Conservation (phyloP, 1,284 basidiomycete genomes). For the Naganishia sp. region DNA sequence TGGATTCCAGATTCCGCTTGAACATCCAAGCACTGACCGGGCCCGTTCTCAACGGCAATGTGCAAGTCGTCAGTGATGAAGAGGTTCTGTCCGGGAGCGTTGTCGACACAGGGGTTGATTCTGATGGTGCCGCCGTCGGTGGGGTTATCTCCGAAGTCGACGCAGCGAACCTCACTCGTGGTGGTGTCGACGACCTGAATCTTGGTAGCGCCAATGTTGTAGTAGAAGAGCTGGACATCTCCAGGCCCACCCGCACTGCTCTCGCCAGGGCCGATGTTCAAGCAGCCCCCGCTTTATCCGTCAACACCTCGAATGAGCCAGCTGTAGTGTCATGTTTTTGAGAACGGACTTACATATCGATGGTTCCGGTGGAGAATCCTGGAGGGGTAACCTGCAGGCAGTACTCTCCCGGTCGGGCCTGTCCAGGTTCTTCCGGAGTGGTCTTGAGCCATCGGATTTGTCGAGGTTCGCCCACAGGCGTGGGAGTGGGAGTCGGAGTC, state of each 20-base stretch:
- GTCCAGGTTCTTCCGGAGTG: too few relatives aligned
- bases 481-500: too few relatives aligned
- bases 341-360: background rate
- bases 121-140: conserved; percentile 32
- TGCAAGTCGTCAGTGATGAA: conserved; percentile 28
- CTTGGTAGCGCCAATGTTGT: conserved; percentile 3
- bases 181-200: background rate
- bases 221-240: conserved; percentile 1
- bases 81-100: conserved; percentile 25
- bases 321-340: background rate
- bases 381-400: conserved; percentile 12
- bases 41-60: conserved; percentile 23
- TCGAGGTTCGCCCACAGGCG: background rate
- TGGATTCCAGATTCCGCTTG: conserved; percentile 3
- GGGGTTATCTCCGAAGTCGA: conserved; percentile 15
- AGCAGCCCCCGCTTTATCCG: background rate
- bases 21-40: conserved; percentile 11
- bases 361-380: conserved; percentile 1
- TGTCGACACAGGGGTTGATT: conserved; percentile 31
- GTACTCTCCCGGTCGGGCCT: background rate
- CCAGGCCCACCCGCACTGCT: background rate
- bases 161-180: background rate
- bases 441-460: background rate
- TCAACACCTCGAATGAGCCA: background rate
- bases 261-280: background rate